A percentile compares a stretch with the other conserved stretches of the same genome.
These are phyloP conservation scores for Skeletonema menzelii DNA, from an alignment of 108 stramenopile species.

Conservation along the genomic window DNA sequence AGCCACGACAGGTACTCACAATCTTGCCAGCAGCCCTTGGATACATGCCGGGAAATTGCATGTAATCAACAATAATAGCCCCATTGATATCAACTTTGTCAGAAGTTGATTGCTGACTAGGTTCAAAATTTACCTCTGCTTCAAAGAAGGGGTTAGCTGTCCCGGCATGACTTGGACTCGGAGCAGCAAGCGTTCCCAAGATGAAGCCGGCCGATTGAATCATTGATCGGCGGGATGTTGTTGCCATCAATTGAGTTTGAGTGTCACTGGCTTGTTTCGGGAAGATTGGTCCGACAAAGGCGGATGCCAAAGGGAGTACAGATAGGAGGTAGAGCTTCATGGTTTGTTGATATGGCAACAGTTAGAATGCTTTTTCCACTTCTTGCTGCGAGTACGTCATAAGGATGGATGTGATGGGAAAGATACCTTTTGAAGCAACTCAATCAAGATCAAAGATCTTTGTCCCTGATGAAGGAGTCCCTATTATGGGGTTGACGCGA, in stretches of 20 bases:
- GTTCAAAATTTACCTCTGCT: slow-evolving; percentile 38
- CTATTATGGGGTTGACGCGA: too few species aligned
- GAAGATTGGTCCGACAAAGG: slow-evolving; percentile 13
- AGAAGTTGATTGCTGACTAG: slow-evolving; percentile 55
- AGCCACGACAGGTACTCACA: neutral
- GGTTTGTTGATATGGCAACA: neutral
- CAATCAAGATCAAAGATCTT: too few species aligned
- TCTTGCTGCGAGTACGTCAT: neutral
- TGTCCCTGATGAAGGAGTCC: too few species aligned
- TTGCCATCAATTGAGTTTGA: slow-evolving; percentile 15
- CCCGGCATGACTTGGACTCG: slow-evolving; percentile 22
- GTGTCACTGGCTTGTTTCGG: slow-evolving; percentile 1
- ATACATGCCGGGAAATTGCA: slow-evolving; percentile 64
- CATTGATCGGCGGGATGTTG: slow-evolving; percentile 8
- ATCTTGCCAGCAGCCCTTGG: slow-evolving; percentile 66
- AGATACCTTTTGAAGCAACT: too few species aligned
- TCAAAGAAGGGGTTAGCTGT: slow-evolving; percentile 38
- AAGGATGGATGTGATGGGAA: neutral
- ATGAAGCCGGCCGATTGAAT: slow-evolving; percentile 10
- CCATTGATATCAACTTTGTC: slow-evolving; percentile 69
- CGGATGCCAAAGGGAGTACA: neutral
- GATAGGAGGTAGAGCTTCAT: neutral
- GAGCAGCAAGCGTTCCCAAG: slow-evolving; percentile 16
- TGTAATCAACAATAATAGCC: slow-evolving; percentile 75
- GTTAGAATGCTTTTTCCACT: too few species aligned